These are phyloP conservation scores for Beauveria brongniartii DNA, from an alignment of 2,329 filamentous ascomycete species.

Conservation along the genomic window DNA sequence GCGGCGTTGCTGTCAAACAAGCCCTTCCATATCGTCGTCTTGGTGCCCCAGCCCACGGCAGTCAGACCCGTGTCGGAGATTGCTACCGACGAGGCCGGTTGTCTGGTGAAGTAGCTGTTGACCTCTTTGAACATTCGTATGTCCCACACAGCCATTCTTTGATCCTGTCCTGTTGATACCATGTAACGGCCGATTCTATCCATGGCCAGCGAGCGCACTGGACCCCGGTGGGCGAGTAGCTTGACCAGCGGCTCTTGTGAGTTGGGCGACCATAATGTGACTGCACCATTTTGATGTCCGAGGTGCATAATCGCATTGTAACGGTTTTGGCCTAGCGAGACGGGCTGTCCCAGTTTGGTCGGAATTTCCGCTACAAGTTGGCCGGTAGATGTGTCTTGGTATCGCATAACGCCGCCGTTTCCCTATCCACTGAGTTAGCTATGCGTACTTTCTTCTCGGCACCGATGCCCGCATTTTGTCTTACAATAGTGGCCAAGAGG, in stretches of 20 bases:
- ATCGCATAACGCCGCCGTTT: conserved; percentile 77
- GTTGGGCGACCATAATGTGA: conserved; percentile 95
- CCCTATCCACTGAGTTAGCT: conserved; percentile 34
- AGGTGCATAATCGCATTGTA: conserved; percentile 88
- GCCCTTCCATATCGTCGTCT: conserved; percentile 83
- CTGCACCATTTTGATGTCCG: conserved; percentile 90
- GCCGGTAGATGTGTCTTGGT: conserved; percentile 91
- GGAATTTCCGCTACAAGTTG: conserved; percentile 79
- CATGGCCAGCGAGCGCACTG: conserved; percentile 75
- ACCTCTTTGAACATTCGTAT: conserved; percentile 90
- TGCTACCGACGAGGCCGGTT: conserved; percentile 73
- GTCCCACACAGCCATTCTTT: conserved; percentile 92
- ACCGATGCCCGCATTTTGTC: conserved; percentile 23
- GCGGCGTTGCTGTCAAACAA: conserved; percentile 67
- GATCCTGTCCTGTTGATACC: conserved; percentile 85
- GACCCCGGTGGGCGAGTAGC: conserved; percentile 79
- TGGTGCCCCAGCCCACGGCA: conserved; percentile 85
- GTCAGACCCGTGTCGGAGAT: conserved; percentile 86
- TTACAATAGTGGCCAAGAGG: conserved; percentile 74
- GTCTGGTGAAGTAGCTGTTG: conserved; percentile 75
- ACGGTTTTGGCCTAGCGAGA: conserved; percentile 78
- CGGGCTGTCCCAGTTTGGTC: conserved; percentile 76
- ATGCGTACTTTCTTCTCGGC: conserved; percentile 25
- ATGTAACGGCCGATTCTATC: conserved; percentile 92
- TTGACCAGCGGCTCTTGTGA: conserved; percentile 80